Conservation (phyloP, 345 rosid genomes). For the Lepidium didymum region DNA sequence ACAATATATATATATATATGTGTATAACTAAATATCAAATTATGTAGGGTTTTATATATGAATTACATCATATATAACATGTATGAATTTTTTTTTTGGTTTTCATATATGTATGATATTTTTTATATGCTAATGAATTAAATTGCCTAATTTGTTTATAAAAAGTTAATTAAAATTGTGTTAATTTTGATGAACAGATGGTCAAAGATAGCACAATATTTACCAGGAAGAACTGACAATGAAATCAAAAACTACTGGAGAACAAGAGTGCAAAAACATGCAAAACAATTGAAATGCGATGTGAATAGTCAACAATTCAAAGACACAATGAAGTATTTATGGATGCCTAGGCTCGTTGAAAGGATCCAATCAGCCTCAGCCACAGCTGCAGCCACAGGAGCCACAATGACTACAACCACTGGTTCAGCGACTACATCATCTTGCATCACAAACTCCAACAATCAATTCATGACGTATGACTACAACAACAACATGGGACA, state of each 20-base stretch:
- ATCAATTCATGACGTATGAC: slow-evolving; percentile 20
- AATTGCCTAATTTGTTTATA: background rate
- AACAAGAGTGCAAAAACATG: slow-evolving; percentile 93
- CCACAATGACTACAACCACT: slow-evolving; percentile 9
- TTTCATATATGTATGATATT: background rate
- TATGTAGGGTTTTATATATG: background rate
- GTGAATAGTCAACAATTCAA: slow-evolving; percentile 85
- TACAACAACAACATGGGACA: slow-evolving; percentile 29
- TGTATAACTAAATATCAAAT: too few species aligned
- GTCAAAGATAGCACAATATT: slow-evolving; percentile 89
- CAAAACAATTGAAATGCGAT: slow-evolving; percentile 77
- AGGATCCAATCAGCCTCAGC: slow-evolving; percentile 70
- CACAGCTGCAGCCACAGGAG: background rate
- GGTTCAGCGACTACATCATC: slow-evolving; percentile 29
- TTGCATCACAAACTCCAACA: slow-evolving; percentile 24
- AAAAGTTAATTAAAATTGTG: background rate
- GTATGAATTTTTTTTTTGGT: background rate
- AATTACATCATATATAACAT: too few species aligned
- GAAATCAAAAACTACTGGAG: slow-evolving; percentile 98
- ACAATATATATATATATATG: too few species aligned
- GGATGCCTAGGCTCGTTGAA: slow-evolving; percentile 90
- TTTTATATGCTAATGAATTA: background rate
- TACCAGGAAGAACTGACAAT: slow-evolving; percentile 93
- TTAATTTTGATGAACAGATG: slow-evolving; percentile 36
- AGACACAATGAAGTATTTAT: slow-evolving; percentile 64